A percentile compares a stretch with the other conserved stretches of the same genome.
Evolutionary conservation across 371 early-diverging fungal species (phyloP).

Genomic region (Mortierella sp.): DNA sequence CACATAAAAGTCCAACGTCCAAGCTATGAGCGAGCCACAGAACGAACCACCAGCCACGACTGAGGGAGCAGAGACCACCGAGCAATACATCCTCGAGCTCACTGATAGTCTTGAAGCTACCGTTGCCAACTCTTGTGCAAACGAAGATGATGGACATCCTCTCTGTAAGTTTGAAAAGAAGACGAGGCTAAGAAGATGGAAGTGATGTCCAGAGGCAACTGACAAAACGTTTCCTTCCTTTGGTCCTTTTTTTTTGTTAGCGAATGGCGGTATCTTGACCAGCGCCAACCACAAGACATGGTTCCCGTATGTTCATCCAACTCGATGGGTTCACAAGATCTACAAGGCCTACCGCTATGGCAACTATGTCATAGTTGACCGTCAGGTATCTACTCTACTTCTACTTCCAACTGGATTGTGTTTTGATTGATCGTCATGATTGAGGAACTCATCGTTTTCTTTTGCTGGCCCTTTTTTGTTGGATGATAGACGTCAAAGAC

Average conservation of each 20-base stretch:
- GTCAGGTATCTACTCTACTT: conserved; percentile 45
- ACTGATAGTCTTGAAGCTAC: not conserved
- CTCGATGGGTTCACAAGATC: conserved; percentile 44
- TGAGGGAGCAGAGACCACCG: not conserved
- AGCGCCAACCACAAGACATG: conserved; percentile 52
- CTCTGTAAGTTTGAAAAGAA: conserved; percentile 53
- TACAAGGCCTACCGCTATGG: conserved; percentile 62
- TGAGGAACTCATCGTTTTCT: not conserved
- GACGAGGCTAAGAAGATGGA: no score
- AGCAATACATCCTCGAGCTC: not conserved
- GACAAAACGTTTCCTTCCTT: not conserved
- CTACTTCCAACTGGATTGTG: no score
- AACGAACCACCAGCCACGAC: not conserved
- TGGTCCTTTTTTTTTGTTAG: not conserved
- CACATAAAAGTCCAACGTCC: not conserved
- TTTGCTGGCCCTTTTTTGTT: not conserved
- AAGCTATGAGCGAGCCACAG: not conserved
- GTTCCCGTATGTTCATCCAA: conserved; percentile 31
- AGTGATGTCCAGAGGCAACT: not conserved
- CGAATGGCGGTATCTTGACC: conserved; percentile 52
- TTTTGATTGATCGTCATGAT: not conserved
- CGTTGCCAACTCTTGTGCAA: conserved; percentile 10
- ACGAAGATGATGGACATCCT: conserved; percentile 14
- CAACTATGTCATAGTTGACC: conserved; percentile 60
- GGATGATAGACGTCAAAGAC: conserved; percentile 57